Evolutionary conservation across 1,284 basidiomycete species (phyloP), one percentile per base, ranked within the genome.

Genomic region (Agaricales sp.): DNA sequence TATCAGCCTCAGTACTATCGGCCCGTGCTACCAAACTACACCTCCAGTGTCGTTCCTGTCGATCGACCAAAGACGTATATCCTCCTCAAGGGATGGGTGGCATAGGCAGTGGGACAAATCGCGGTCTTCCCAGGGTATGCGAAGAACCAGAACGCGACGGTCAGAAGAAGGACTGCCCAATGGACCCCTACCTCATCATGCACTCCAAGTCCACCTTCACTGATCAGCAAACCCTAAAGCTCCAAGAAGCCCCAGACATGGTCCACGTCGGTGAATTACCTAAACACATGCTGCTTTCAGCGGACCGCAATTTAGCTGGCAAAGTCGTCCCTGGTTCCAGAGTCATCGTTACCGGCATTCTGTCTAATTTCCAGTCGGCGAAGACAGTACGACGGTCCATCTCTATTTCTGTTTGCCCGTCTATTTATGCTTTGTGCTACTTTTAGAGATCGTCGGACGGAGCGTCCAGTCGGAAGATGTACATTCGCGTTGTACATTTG

Each of bases 221-320:
- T 22, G 96, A 99, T 63, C 91, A 94, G 59, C 96, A 99, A 67
- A 90, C 83, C 4, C 77, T 99, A 59, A 99, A 99, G 66, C 77
- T 99, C 13, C 96, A 99, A 66, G 96, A 99, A 68, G 94, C 95
- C 4, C 96, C 96, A 0, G 96, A 99, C 64, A 97, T 98, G 92
- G 96, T 99, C 0, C 96, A 96, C 2, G 93, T 99, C 19, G 96
- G 96, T 73, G 96, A 99, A 62, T 73, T 99, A 44, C 96, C 96
- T 3, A 73, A 94, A 39, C 96, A 99, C 65, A 93, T 99, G 76
- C 78, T 97, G 49, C 74, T 99, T 21, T 94, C 90, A 30, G 84
- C 83, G 11, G 96, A 99, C 65, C 73, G 92, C 44, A 86, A 92
- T 61, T 70, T 96, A 46, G 92, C 92, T 0, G 92, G 88, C 1